phyloP scores from a whole-genome alignment of 352 stramenopile species.

The Pythium sp. region DNA sequence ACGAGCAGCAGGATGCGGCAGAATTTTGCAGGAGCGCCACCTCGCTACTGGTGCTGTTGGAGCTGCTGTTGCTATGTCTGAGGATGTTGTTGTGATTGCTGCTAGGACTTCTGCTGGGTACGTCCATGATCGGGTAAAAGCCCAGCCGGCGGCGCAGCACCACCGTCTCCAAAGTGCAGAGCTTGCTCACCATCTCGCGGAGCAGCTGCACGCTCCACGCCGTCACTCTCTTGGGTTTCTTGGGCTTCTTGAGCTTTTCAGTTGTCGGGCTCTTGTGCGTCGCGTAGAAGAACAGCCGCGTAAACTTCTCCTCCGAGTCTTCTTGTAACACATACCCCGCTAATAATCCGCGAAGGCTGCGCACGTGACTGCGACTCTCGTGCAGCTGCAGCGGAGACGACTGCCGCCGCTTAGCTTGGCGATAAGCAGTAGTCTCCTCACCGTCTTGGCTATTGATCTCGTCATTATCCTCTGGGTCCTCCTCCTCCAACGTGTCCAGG shows the following conservation, averaged over 20 bases:
- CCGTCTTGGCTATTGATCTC: neutral
- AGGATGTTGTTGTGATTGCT: neutral
- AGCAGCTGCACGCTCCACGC: slow-evolving; percentile 41
- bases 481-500: slow-evolving; percentile 35
- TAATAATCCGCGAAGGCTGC: slow-evolving; percentile 36
- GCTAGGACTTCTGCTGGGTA: slow-evolving; percentile 10
- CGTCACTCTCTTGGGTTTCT: slow-evolving; percentile 28
- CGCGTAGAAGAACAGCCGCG: slow-evolving; percentile 64
- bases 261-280: slow-evolving; percentile 7
- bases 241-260: neutral
- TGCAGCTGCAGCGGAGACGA: slow-evolving; percentile 13
- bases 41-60: slow-evolving; percentile 4
- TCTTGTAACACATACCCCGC: slow-evolving; percentile 62
- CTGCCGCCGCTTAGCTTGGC: neutral
- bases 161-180: slow-evolving; percentile 35
- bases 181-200: slow-evolving; percentile 40
- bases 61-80: slow-evolving; percentile 4
- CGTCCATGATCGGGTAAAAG: slow-evolving; percentile 36
- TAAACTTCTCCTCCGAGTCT: slow-evolving; percentile 54
- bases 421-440: neutral
- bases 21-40: slow-evolving; percentile 17
- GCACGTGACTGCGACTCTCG: neutral
- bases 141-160: slow-evolving; percentile 55
- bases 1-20: slow-evolving; percentile 30
- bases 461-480: slow-evolving; percentile 23